Conservation (phyloP, 164 flowering plant species). For the Euptelea pleiosperma region DNA sequence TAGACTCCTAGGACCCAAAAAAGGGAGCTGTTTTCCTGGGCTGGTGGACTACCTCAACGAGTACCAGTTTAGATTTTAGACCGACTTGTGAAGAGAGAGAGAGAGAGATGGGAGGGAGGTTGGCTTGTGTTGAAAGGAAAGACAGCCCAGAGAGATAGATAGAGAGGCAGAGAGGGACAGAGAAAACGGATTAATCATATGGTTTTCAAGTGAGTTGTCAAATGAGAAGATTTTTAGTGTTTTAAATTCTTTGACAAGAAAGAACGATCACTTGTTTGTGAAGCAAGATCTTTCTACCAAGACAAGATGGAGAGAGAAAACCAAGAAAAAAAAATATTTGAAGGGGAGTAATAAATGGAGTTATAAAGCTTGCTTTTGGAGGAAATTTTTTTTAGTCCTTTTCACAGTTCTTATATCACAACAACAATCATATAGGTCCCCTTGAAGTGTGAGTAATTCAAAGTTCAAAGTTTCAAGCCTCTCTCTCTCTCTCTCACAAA, state of each 20-base stretch:
- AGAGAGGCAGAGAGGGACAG: conserved; percentile 3
- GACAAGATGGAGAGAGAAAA: conserved; percentile 1
- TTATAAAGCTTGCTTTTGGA: no score
- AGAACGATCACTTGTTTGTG: conserved; percentile 28
- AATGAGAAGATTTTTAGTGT: not conserved
- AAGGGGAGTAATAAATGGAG: no score
- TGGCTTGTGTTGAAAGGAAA: conserved; percentile 12
- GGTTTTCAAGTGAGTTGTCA: conserved; percentile 17
- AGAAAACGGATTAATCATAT: not conserved
- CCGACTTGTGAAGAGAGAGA: not conserved
- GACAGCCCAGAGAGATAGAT: not conserved
- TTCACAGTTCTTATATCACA: not conserved
- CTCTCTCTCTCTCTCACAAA: not conserved
- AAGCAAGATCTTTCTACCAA: conserved; percentile 25
- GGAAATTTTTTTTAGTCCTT: not conserved
- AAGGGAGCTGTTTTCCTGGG: not conserved
- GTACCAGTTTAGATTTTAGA: conserved; percentile 10
- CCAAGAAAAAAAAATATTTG: not conserved
- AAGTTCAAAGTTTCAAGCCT: not conserved
- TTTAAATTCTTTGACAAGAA: conserved; percentile 20
- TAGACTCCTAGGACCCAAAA: conserved; percentile 3
- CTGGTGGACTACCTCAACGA: conserved; percentile 1
- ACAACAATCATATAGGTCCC: conserved; percentile 2
- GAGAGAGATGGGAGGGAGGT: not conserved
- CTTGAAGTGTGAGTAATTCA: conserved; percentile 15